Percentiles rank a stretch among this genome's conserved stretches.
These are phyloP conservation scores for Nicotiana noctiflora DNA, from an alignment of 257 asterid genomes.

Conservation along the genomic window DNA sequence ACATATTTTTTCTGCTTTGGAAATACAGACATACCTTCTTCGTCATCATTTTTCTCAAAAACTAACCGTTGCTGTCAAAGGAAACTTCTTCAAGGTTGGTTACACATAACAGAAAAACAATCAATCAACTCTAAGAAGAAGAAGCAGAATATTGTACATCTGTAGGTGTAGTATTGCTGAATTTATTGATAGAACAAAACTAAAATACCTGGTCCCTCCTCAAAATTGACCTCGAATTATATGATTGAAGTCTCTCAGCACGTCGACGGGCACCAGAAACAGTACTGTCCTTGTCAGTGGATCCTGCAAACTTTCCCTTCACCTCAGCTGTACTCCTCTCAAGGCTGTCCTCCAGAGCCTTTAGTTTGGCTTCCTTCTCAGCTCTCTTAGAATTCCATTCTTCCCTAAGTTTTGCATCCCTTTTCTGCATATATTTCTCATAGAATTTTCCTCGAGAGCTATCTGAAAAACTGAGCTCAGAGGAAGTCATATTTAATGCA, in stretches of 20 bases:
- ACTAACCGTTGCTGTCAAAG: slow-evolving; percentile 66
- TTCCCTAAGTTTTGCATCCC: slow-evolving; percentile 81
- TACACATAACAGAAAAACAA: slow-evolving; percentile 24
- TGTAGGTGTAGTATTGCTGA: background rate
- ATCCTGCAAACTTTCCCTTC: slow-evolving; percentile 57
- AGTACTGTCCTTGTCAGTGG: slow-evolving; percentile 39
- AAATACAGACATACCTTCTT: slow-evolving; percentile 37
- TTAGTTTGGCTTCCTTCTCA: slow-evolving; percentile 83
- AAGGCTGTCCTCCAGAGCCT: slow-evolving; percentile 76
- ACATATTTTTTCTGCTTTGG: slow-evolving; percentile 32
- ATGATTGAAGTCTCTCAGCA: slow-evolving; percentile 79
- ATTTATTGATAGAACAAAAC: slow-evolving; percentile 13
- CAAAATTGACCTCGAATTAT: slow-evolving; percentile 43
- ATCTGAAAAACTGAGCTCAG: slow-evolving; percentile 54
- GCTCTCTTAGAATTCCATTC: slow-evolving; percentile 78
- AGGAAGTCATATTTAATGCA: slow-evolving; percentile 31
- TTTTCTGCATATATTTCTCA: slow-evolving; percentile 61
- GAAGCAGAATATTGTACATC: background rate
- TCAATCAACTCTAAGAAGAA: slow-evolving; percentile 9
- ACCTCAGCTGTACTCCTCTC: slow-evolving; percentile 75
- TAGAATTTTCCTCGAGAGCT: slow-evolving; percentile 77
- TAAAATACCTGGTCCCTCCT: slow-evolving; percentile 69
- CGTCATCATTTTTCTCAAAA: slow-evolving; percentile 61
- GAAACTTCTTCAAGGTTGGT: slow-evolving; percentile 46
- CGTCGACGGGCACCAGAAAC: slow-evolving; percentile 37